Evolutionary conservation across 2,329 filamentous ascomycete genomes (phyloP).

Genomic region (Aspergillus terreus): DNA sequence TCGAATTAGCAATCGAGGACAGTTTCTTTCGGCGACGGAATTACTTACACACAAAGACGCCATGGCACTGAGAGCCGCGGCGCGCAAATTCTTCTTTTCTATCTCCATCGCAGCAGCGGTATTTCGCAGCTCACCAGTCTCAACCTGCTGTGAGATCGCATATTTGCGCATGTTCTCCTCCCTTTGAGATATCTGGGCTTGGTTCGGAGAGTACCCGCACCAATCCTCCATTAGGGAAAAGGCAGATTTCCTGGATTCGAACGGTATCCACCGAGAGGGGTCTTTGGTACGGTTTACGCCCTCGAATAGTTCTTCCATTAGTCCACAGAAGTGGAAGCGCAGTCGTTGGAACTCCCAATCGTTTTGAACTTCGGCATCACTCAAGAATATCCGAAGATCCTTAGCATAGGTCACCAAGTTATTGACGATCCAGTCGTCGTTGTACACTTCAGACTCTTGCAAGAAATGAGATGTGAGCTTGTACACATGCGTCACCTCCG

Average conservation of each 20-base stretch:
- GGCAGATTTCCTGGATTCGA: constrained; percentile 90
- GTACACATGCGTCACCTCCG: constrained; percentile 94
- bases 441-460: constrained; percentile 70
- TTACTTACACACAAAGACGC: constrained; percentile 81
- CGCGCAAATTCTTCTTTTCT: constrained; percentile 87
- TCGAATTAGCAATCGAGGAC: constrained; percentile 12
- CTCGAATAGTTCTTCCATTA: constrained; percentile 90
- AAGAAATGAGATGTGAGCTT: constrained; percentile 90
- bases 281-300: constrained; percentile 83
- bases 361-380: constrained; percentile 89
- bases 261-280: constrained; percentile 91
- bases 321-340: constrained; percentile 86
- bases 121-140: constrained; percentile 69
- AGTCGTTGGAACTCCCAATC: constrained; percentile 93
- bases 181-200: constrained; percentile 71
- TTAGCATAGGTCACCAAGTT: constrained; percentile 88
- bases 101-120: constrained; percentile 91
- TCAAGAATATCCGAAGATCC: constrained; percentile 88
- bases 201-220: constrained; percentile 95
- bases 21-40: background rate
- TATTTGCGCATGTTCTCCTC: constrained; percentile 87
- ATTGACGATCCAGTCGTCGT: constrained; percentile 84
- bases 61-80: constrained; percentile 91
- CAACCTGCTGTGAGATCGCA: constrained; percentile 71
- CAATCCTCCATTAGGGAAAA: constrained; percentile 98